Base-by-base conservation (phyloP, 78 protist species). In the Tieghemostelium lacteum region DNA sequence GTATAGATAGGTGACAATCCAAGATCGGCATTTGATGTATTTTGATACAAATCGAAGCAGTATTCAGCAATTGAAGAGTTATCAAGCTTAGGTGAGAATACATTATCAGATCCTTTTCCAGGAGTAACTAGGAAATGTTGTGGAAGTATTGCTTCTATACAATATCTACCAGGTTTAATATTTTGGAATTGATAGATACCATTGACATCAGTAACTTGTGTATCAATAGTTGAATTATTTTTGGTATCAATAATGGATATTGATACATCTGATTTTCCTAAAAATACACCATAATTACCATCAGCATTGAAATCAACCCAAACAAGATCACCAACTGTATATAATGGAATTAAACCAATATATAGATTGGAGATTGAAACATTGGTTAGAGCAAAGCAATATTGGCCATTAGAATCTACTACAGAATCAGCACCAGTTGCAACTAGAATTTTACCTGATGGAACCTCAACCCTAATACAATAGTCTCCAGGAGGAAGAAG, bases 271-370 rank as follows among this genome's bases (percentile, higher is more conserved):
- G 73, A 34, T 65, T 65, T 65, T 0, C 36, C 36, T 1, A 39
- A 10, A n/a, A 49, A 57, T 28, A 2, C 29, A 10, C 49, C 61
- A 14, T n/a, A 49, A 49, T 29, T 12, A 69, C 31, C 75, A 69
- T 69, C 45, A 12, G 22, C 22, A 31, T 69, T 69, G 54, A 39
- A 49, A 54, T 74, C 85, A 19, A 54, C 16, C 85, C 73, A 64
- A 31, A 64, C 88, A 19, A 17, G 1, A 0, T 65, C 58, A 71
- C 88, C 88, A 50, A 78, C 28, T 33, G 70, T 39, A 42, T 60
- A 58, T n/a, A 4, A 42, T 61, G 88, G 73, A 2, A 26, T 49
- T 36, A 78, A 78, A 64, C 88, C 88, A 58, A 45, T 34, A n/a
- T n/a, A n/a, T n/a, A n/a, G n/a, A n/a, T n/a, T n/a, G n/a, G n/a